A percentile compares a stretch with the other conserved stretches of the same genome.
These are phyloP conservation scores for Cardiospermum halicacabum DNA, from an alignment of 345 rosid genomes.

Conservation along the genomic window DNA sequence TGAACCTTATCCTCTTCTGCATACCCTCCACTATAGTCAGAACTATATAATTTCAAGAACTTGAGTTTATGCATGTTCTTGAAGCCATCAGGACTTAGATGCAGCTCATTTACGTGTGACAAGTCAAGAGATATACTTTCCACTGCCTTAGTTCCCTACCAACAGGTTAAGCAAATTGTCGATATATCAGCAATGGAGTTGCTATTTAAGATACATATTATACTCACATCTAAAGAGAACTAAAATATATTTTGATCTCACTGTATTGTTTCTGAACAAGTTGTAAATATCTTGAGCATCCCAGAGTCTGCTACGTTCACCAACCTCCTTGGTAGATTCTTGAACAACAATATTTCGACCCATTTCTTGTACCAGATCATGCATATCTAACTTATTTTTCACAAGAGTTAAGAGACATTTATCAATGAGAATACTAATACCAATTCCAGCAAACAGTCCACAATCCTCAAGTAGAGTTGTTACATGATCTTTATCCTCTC, in stretches of 20 bases:
- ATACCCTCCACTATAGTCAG: neutral
- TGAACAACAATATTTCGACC: constrained; percentile 4
- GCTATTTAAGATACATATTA: neutral
- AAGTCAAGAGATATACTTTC: neutral
- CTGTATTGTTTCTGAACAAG: constrained; percentile 7
- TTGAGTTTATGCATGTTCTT: neutral
- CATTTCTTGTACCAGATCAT: constrained; percentile 11
- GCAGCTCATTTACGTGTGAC: neutral
- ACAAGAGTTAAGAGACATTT: neutral
- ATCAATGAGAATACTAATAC: constrained; percentile 3
- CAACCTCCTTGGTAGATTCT: constrained; percentile 8
- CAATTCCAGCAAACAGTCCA: neutral
- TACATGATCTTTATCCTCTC: neutral
- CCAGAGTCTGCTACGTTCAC: constrained; percentile 13
- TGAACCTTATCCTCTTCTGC: neutral
- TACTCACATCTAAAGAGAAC: neutral
- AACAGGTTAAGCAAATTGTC: neutral
- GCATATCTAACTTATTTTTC: neutral
- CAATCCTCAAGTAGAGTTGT: neutral
- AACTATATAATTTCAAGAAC: neutral
- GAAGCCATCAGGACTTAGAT: neutral
- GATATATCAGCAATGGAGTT: no score
- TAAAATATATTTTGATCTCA: neutral
- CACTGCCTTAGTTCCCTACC: neutral
- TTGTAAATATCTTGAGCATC: neutral